Base-by-base conservation (phyloP, 1,139 yeast genomes). In the Yamadazyma sp. region DNA sequence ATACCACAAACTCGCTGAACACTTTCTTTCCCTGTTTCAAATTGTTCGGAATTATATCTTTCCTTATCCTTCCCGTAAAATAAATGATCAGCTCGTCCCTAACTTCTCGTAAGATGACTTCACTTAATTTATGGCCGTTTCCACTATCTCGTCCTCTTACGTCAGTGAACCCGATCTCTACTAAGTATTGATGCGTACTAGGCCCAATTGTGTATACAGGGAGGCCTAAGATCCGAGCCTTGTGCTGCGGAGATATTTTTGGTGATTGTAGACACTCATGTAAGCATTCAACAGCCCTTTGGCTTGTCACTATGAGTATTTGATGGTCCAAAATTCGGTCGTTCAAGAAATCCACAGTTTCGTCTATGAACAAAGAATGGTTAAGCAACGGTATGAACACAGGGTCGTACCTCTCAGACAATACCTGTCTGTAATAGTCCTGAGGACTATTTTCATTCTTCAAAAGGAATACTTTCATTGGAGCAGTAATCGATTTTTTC, bases 201-300 rank as follows among this genome's bases (percentile, higher is more conserved):
- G 96, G 96, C 0, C 98, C 98, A 5, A 92, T 97, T 0, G 97
- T 88, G 54, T 83, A 92, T 0, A 83, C 83, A 1, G 44, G 44
- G 4, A 33, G 17, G 3, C 17, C 12, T 6, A 48, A 30, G 0
- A 82, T 75, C 50, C 79, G 80, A 1, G 50, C 39, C 10, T 52
- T 49, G 5, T 37, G 24, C 1, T 36, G 32, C 8, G 24, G 14
- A 7, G 43, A 31, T 3, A 60, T 38, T n/a, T 45, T 49, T 3
- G 18, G 27, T 3, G 40, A 29, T 26, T 35, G 39, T 14, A 49
- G 18, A 7, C 47, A 38, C 39, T 44, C 37, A 52, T 48, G 37
- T 12, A 85, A 62, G 25, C 91, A 84, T 53, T 91, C 97, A 0
- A 91, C 95, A 0, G 97, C 95, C 49, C 98, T 64, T 57, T 91